Base-by-base conservation (phyloP, 2,329 filamentous ascomycete genomes). In the Macrophomina tecta region DNA sequence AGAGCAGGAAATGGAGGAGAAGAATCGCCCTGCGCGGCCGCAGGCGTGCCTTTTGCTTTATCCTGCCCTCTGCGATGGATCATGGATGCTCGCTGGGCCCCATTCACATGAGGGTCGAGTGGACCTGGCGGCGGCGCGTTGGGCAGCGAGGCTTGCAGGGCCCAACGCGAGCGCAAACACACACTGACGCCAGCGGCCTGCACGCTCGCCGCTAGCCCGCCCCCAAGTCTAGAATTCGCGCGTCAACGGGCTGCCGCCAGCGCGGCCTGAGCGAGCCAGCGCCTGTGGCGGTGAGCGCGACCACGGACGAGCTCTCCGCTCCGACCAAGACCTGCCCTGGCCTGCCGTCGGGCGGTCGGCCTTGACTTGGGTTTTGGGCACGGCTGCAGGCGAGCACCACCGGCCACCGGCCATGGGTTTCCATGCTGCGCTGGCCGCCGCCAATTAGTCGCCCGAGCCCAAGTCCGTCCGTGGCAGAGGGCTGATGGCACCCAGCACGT, bases 181-280 rank as follows among this genome's bases (percentile, higher is more conserved):
- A 64, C 61, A 52, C 48, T 64, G 61, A 64, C 61, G 61, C 58
- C 58, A 62, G 56, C 56, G 56, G 56, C 52, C 56, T 61, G 56
- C 56, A 62, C 58, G 58, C 48, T 38, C 58, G 58, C 45, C 48
- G 45, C 58, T 62, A 62, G 58, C 58, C 45, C 58, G 56, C 58
- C 32, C 42, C 52, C 45, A 45, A 51, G 45, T 62, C 58, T 53
- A 55, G 48, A 52, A 64, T 55, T 64, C 48, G 48, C 61, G 49
- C 61, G 30, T 52, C 45, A 51, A 45, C 32, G 46, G 38, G 60
- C 48, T 32, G 8, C n/a, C 34, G 36, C 30, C 28, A 23, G 23
- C 52, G 36, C 30, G 40, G 23, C 34, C 55, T 45, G 42, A 45
- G 42, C 42, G 42, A n/a, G 38, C 38, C 38, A 53, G 58, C 58